Conservation (phyloP, 1,139 yeast genomes). For the Kodamaea suecica region DNA sequence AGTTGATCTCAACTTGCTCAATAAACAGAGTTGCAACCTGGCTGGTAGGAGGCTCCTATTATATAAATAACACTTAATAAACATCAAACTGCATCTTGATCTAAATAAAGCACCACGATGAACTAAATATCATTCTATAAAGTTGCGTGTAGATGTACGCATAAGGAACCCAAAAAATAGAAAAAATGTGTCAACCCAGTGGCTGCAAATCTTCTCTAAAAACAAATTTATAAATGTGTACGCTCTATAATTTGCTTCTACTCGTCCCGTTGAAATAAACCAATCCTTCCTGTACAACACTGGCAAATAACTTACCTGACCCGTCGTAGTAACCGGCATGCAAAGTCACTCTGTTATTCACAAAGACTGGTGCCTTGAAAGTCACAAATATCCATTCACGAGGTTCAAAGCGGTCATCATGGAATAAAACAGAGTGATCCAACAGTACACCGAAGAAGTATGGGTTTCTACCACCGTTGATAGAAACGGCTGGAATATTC, state of each 20-base stretch:
- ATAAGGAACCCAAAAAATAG: neutral
- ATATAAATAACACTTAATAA: too few relatives aligned
- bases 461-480: slow-evolving; percentile 20
- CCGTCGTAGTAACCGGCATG: slow-evolving; percentile 34
- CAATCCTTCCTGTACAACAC: slow-evolving; percentile 44
- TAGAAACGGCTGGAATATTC: slow-evolving; percentile 10
- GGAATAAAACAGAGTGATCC: slow-evolving; percentile 43
- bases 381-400: slow-evolving; percentile 38
- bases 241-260: neutral
- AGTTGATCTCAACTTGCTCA: too few relatives aligned
- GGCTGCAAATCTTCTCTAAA: too few relatives aligned
- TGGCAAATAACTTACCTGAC: slow-evolving; percentile 36
- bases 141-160: neutral
- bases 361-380: slow-evolving; percentile 33
- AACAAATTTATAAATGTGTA: too few relatives aligned
- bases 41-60: neutral
- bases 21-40: too few relatives aligned
- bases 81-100: too few relatives aligned
- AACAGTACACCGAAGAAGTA: slow-evolving; percentile 39
- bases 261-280: slow-evolving; percentile 31
- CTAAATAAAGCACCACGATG: too few relatives aligned
- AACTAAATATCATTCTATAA: neutral
- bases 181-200: too few relatives aligned
- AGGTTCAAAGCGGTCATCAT: slow-evolving; percentile 43
- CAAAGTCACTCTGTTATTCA: slow-evolving; percentile 40